phyloP scores from a whole-genome alignment of 345 rosid species.

The Dimocarpus longan region DNA sequence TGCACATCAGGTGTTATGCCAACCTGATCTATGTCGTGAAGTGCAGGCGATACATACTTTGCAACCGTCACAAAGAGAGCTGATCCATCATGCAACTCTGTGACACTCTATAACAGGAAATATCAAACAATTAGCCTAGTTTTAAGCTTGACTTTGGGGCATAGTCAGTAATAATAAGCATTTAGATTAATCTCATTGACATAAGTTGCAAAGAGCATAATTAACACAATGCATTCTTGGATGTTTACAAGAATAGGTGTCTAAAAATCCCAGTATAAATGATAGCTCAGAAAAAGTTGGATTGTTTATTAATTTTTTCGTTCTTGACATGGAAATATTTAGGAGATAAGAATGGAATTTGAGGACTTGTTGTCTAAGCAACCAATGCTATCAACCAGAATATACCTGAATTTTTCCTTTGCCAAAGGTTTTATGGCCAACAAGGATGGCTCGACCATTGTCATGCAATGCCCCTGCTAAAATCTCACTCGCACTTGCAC shows the following conservation, averaged over 20 bases:
- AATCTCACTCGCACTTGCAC: constrained; percentile 97
- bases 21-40: constrained; percentile 81
- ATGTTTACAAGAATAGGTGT: neutral
- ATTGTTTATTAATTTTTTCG: neutral
- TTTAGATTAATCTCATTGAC: neutral
- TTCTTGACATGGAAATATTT: no score
- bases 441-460: constrained; percentile 91
- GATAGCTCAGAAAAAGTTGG: neutral
- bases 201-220: neutral
- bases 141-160: constrained; percentile 8
- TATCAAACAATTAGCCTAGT: constrained; percentile 13
- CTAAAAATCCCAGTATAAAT: neutral
- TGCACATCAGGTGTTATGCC: constrained; percentile 86
- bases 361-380: no score
- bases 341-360: no score
- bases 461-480: constrained; percentile 90
- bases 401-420: constrained; percentile 91
- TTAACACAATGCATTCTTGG: neutral
- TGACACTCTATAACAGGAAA: constrained; percentile 60
- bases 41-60: constrained; percentile 86
- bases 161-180: neutral
- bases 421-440: constrained; percentile 83
- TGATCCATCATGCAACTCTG: constrained; percentile 85
- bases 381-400: neutral
- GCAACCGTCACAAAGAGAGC: constrained; percentile 91